Conservation (phyloP, 768 basidiomycete species). For the Xanthoconium purpureum region DNA sequence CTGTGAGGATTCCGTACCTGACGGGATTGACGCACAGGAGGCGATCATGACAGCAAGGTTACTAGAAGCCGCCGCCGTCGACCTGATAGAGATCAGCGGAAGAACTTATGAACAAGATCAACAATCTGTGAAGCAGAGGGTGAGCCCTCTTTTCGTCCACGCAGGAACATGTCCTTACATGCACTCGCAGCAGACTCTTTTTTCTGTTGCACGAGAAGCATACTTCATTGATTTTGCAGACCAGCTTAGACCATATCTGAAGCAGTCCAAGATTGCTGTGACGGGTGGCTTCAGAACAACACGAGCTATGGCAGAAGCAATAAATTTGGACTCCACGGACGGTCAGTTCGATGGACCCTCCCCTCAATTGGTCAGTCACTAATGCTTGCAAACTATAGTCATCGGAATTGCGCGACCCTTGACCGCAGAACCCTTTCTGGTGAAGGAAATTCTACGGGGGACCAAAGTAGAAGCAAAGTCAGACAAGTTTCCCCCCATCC, state of each 20-base stretch:
- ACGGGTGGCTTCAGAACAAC: conserved; percentile 33
- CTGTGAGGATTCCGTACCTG: conserved; percentile 24
- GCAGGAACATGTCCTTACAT: not conserved
- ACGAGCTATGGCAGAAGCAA: conserved; percentile 28
- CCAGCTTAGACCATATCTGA: conserved; percentile 22
- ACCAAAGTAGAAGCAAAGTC: conserved; percentile 21
- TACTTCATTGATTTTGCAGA: conserved; percentile 34
- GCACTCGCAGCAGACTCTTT: conserved; percentile 6
- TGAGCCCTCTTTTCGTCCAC: not conserved
- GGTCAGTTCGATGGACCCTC: conserved; percentile 16
- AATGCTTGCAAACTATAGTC: conserved; percentile 14
- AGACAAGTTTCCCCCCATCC: conserved; percentile 38
- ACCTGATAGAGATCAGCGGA: conserved; percentile 43
- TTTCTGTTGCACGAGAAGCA: conserved; percentile 21
- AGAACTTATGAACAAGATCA: conserved; percentile 33
- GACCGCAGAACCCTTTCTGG: conserved; percentile 30
- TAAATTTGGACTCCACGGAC: conserved; percentile 23
- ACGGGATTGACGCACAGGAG: conserved; percentile 35
- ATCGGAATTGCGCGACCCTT: conserved; percentile 31
- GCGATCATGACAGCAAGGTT: conserved; percentile 26
- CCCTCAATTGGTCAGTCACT: not conserved
- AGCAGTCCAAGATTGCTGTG: conserved; percentile 25
- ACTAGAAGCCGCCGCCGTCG: conserved; percentile 35
- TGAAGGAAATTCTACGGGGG: conserved; percentile 28
- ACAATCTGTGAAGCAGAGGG: conserved; percentile 4